These are phyloP conservation scores for Phytophthora europaea DNA, from an alignment of 352 stramenopile species.

Conservation along the genomic window DNA sequence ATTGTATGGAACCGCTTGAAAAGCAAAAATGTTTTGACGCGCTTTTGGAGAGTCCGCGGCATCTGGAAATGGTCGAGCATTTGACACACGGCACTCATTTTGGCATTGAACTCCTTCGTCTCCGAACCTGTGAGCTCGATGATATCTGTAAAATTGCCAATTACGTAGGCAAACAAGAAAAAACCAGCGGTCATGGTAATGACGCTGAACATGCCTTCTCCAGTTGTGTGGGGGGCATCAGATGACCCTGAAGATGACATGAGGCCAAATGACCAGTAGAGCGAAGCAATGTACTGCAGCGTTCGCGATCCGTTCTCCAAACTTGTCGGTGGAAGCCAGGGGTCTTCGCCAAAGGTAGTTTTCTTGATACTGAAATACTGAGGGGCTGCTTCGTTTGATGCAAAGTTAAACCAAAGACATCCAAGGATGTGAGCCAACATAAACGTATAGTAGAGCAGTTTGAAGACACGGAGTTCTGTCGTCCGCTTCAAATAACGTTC, in stretches of 20 bases:
- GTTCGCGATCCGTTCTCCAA: constrained; percentile 26
- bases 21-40: constrained; percentile 69
- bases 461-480: constrained; percentile 62
- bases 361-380: not conserved
- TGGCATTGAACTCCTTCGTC: constrained; percentile 64
- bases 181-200: constrained; percentile 68
- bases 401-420: constrained; percentile 69
- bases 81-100: constrained; percentile 58
- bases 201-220: constrained; percentile 57
- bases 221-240: constrained; percentile 49
- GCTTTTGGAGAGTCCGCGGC: constrained; percentile 41
- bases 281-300: constrained; percentile 59
- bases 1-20: constrained; percentile 75
- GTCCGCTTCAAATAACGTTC: constrained; percentile 66
- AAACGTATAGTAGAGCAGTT: constrained; percentile 73
- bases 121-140: constrained; percentile 64
- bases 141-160: constrained; percentile 70
- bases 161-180: constrained; percentile 75
- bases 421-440: constrained; percentile 59
- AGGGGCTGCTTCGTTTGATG: constrained; percentile 18
- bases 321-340: constrained; percentile 42
- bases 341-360: constrained; percentile 30
- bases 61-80: constrained; percentile 64
- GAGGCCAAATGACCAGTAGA: constrained; percentile 72
- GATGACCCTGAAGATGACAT: constrained; percentile 61